A percentile compares a stretch with the other conserved stretches of the same genome.
Evolutionary conservation across 306 rosid genomes (phyloP).

Genomic region (Sechiopsis laciniata): DNA sequence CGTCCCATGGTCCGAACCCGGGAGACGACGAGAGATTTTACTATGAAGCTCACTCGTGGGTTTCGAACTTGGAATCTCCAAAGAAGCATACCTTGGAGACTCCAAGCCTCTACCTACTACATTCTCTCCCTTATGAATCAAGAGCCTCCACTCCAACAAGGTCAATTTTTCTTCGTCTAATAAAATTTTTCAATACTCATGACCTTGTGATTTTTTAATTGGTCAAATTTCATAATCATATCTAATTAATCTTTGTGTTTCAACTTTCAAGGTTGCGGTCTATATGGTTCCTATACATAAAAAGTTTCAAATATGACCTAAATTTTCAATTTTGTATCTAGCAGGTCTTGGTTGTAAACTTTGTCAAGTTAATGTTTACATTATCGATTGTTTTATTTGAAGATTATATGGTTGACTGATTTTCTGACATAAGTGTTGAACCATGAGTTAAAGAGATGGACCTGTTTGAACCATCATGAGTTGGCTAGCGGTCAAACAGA

Average conservation of each 20-base stretch:
- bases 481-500: too few relatives aligned
- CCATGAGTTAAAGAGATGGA: neutral
- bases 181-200: neutral
- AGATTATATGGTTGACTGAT: neutral
- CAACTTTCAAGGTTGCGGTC: neutral
- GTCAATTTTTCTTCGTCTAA: neutral
- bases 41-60: too few relatives aligned
- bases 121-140: neutral
- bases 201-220: neutral
- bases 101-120: too few relatives aligned
- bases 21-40: too few relatives aligned
- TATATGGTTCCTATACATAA: neutral
- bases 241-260: neutral
- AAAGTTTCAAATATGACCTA: neutral
- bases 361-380: too few relatives aligned
- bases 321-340: too few relatives aligned
- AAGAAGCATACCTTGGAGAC: too few relatives aligned
- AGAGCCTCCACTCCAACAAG: too few relatives aligned
- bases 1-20: too few relatives aligned
- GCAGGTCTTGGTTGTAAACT: too few relatives aligned
- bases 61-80: too few relatives aligned
- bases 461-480: too few relatives aligned
- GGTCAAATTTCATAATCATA: neutral
- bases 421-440: neutral
- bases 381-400: neutral